These are phyloP conservation scores for Suillus clintonianus DNA, from an alignment of 768 basidiomycete genomes.

Conservation along the genomic window DNA sequence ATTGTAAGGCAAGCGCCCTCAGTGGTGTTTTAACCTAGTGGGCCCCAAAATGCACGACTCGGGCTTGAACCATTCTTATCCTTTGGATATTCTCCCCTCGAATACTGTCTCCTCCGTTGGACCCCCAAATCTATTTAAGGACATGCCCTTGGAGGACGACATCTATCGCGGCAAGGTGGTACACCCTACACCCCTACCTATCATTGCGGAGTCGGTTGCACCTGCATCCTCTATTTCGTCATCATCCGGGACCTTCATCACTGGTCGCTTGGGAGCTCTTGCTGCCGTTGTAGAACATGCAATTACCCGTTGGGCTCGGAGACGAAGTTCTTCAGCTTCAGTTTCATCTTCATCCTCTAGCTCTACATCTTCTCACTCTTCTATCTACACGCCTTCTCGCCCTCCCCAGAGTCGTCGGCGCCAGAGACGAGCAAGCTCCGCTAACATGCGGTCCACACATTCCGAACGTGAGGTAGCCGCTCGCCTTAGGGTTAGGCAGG, in stretches of 20 bases:
- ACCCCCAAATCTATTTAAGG: conserved; percentile 1
- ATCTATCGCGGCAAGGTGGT: conserved; percentile 59
- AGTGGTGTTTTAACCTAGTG: not conserved
- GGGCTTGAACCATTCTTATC: not conserved
- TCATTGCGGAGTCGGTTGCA: conserved; percentile 23
- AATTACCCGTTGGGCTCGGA: conserved; percentile 65
- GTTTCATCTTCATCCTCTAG: conserved; percentile 48
- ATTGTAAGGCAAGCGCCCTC: not conserved
- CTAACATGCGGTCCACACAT: conserved; percentile 51
- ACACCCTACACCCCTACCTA: conserved; percentile 30
- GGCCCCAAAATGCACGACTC: not conserved
- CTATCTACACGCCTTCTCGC: conserved; percentile 38
- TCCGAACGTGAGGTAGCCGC: conserved; percentile 64
- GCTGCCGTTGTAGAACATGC: conserved; percentile 69
- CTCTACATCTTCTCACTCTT: conserved; percentile 34
- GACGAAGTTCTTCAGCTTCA: conserved; percentile 43
- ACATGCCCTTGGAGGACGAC: conserved; percentile 40
- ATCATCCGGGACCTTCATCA: conserved; percentile 38
- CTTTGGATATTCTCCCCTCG: not conserved
- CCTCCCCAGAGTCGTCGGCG: conserved; percentile 44
- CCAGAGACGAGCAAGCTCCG: conserved; percentile 48
- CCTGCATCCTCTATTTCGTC: conserved; percentile 33
- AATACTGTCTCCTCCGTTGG: not conserved
- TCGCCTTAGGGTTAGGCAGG: conserved; percentile 61
- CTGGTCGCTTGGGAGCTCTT: conserved; percentile 48